Evolutionary conservation across 805 yeast genomes (phyloP), one percentile per base, ranked within the genome.

Genomic region (Kodamaea hsintzibuensis): DNA sequence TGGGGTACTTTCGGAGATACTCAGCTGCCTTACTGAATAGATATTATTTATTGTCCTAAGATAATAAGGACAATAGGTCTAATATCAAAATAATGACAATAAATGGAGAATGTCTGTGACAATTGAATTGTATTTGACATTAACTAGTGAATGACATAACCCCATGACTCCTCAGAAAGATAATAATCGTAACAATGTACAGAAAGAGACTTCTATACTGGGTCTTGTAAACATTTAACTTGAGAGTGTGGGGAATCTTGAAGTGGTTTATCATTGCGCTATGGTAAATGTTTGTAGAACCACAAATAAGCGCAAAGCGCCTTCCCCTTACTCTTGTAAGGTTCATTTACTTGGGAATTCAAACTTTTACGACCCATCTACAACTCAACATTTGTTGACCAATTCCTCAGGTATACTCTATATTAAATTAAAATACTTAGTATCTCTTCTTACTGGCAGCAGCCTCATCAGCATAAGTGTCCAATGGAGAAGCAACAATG

Each of bases 401-500:
- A n/a, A n/a, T n/a, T n/a, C n/a, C n/a, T n/a, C n/a, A 8, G 13
- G 35, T 30, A 30, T 30, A 30, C 35, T 30, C 35, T 30, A 30
- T 30, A 39, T 16, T 39, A 17, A 39, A 39, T 39, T n/a, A 22
- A 22, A 22, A 35, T 38, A 40, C 27, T 50, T 86, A 86, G 81
- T 81, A 85, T 79, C 84, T 85, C 84, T 85, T 88, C 84, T 86
- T 87, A 75, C 82, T 71, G 63, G 81, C 83, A 71, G 83, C 76
- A 72, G 89, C 88, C 78, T 87, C 91, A 70, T 88, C 93, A 73
- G 93, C 86, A 85, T 87, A 92, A 74, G 88, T 85, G 74, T 95
- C 99, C 79, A 95, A 84, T 78, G 99, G 99, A 75, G 96, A 89
- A 68, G 89, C 82, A 73, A 85, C 84, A 76, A 92, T 85, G 63